Evolutionary conservation across 2,329 filamentous ascomycete genomes (phyloP).

Genomic region (Mariannaea sp.): DNA sequence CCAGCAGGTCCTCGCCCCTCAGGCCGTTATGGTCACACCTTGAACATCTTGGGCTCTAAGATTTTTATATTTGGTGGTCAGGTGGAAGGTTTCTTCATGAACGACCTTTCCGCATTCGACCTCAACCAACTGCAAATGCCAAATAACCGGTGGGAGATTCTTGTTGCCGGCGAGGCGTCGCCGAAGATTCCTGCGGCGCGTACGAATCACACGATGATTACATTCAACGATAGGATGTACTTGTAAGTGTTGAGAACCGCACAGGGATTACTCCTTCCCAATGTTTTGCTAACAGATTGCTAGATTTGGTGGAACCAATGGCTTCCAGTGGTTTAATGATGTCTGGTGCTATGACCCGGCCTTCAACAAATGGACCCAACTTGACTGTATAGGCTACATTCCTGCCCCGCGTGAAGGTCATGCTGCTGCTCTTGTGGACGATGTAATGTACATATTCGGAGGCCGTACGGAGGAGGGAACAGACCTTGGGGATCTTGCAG

Average conservation of each 20-base stretch:
- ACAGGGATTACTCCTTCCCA: background rate
- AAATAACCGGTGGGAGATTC: conserved; percentile 90
- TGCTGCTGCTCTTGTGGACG: conserved; percentile 88
- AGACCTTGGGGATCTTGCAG: conserved; percentile 90
- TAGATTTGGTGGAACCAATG: conserved; percentile 97
- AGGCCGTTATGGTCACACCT: conserved; percentile 91
- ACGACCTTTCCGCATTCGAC: conserved; percentile 93
- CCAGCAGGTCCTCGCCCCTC: conserved; percentile 84
- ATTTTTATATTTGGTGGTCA: conserved; percentile 98
- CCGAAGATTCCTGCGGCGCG: conserved; percentile 75
- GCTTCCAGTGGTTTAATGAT: conserved; percentile 97
- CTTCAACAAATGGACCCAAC: conserved; percentile 80
- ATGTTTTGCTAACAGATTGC: conserved; percentile 18
- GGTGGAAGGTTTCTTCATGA: conserved; percentile 97
- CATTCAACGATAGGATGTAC: conserved; percentile 91
- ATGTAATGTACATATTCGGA: conserved; percentile 99
- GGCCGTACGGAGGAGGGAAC: conserved; percentile 91
- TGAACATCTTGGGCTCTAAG: conserved; percentile 96
- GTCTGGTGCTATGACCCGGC: conserved; percentile 95
- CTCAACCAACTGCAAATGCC: conserved; percentile 91
- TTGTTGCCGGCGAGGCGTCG: conserved; percentile 68
- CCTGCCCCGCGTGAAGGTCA: conserved; percentile 93
- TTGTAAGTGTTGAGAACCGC: conserved; percentile 62
- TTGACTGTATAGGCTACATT: conserved; percentile 98
- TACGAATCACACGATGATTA: conserved; percentile 93